phyloP scores from a whole-genome alignment of 2,329 filamentous ascomycete genomes.

The Paraconiothyrium sp. region DNA sequence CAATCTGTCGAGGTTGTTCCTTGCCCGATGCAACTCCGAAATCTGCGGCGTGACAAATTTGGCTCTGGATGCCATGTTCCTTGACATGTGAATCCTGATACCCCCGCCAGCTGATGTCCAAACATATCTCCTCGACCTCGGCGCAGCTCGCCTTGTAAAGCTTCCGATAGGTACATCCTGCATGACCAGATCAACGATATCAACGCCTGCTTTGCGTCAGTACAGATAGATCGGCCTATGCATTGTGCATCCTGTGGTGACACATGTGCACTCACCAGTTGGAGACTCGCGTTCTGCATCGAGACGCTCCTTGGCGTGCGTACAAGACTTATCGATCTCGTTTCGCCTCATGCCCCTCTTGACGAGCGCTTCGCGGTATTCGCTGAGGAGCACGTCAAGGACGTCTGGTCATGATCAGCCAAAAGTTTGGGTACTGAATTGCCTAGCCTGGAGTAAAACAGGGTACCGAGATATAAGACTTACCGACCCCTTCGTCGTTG shows the following conservation, averaged over 20 bases:
- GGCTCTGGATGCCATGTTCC: neutral
- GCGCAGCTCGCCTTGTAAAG: neutral
- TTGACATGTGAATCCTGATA: neutral
- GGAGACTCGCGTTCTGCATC: slow-evolving; percentile 30
- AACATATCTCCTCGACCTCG: neutral
- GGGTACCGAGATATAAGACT: slow-evolving; percentile 13
- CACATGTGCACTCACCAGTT: slow-evolving; percentile 21
- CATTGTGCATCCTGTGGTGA: neutral
- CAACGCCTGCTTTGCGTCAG: slow-evolving; percentile 22
- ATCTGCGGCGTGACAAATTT: slow-evolving; percentile 15
- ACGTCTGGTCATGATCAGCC: slow-evolving; percentile 26
- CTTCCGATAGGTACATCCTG: slow-evolving; percentile 18
- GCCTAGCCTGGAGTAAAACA: no score
- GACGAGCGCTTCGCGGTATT: slow-evolving; percentile 30
- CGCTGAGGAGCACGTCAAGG: slow-evolving; percentile 36
- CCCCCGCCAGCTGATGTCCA: neutral
- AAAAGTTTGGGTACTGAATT: no score
- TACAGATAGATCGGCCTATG: neutral
- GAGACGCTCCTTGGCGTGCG: slow-evolving; percentile 25
- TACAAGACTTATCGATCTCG: slow-evolving; percentile 29
- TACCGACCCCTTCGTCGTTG: slow-evolving; percentile 36
- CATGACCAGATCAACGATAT: slow-evolving; percentile 43
- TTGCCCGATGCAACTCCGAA: slow-evolving; percentile 20
- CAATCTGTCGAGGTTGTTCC: slow-evolving; percentile 20
- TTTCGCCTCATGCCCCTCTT: slow-evolving; percentile 29